Evolutionary conservation across 2,329 filamentous ascomycete species (phyloP), one percentile per base, ranked within the genome.

Genomic region (Aspergillus tubingensis): DNA sequence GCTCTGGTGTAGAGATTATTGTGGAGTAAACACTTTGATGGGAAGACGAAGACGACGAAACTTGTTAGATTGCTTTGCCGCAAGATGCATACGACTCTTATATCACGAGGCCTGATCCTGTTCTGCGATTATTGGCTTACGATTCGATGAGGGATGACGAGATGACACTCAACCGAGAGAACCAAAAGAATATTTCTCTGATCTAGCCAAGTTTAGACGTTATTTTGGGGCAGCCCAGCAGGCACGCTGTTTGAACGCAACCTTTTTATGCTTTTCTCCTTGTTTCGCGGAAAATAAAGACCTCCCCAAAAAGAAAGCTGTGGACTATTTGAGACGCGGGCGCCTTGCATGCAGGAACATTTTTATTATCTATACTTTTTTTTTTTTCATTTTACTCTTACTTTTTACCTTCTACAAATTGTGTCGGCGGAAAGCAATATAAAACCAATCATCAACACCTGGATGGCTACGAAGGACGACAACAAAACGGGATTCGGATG

Each of bases 1-100:
- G 82, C 68, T 85, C 83, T 63, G 82, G 83, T 60, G 82, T 86
- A 65, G 85, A 87, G 73, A 86, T 88, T 72, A 85, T 87, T 68
- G 85, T 87, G 68, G 86, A 87, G 79, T 86, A 85, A 76, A 74
- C 62, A 62, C 67, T 62, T 62, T 67, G 65, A 67, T 69, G 68
- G 68, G 67, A 69, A 69, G 65, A 74, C 70, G 70, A 71, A 68
- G 65, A 68, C 66, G 64, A 70, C 70, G 67, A 70, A 65, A 67
- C 67, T 70, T 72, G 74, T 71, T 72, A 70, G 69, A 75, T 72
- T 74, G 70, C 70, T 75, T 75, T 73, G 71, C 72, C 71, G 72
- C 70, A 71, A 75, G 69, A 77, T 69, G 72, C 74, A 74, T 74
- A 77, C 72, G 73, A 76, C 65, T 67, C 70, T 71, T 74, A 72